Conservation (phyloP, 345 rosid genomes). For the Eucalyptus cladocalyx region DNA sequence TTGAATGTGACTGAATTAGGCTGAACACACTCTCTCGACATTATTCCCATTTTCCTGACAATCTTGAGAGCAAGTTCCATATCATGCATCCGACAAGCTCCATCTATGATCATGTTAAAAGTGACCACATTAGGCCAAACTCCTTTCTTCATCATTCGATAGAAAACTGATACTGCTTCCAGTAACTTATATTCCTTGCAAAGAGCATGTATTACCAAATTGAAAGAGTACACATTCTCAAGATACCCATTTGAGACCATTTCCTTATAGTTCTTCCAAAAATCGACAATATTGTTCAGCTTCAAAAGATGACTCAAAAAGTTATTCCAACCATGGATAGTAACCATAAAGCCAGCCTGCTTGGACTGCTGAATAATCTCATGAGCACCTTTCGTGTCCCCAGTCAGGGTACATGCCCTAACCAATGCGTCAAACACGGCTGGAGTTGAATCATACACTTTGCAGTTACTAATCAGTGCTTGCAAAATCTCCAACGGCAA, state of each 20-base stretch:
- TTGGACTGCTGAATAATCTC: constrained; percentile 33
- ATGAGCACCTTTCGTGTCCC: constrained; percentile 33
- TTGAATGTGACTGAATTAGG: constrained; percentile 50
- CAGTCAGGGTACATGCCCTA: constrained; percentile 43
- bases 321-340: constrained; percentile 60
- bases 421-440: constrained; percentile 59
- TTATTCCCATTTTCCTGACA: constrained; percentile 26
- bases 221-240: constrained; percentile 51
- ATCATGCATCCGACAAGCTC: not conserved
- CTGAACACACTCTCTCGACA: constrained; percentile 23
- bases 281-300: constrained; percentile 32
- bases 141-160: constrained; percentile 49
- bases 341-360: constrained; percentile 18
- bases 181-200: constrained; percentile 29
- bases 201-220: constrained; percentile 50
- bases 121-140: constrained; percentile 60
- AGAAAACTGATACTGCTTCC: constrained; percentile 41
- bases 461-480: constrained; percentile 26
- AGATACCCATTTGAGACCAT: constrained; percentile 35
- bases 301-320: constrained; percentile 49
- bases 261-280: constrained; percentile 43
- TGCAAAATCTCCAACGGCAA: constrained; percentile 34
- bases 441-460: constrained; percentile 15
- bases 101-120: constrained; percentile 61
- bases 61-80: not conserved